Evolutionary conservation across 1,284 basidiomycete genomes (phyloP).

Genomic region (Bjerkandera adusta): DNA sequence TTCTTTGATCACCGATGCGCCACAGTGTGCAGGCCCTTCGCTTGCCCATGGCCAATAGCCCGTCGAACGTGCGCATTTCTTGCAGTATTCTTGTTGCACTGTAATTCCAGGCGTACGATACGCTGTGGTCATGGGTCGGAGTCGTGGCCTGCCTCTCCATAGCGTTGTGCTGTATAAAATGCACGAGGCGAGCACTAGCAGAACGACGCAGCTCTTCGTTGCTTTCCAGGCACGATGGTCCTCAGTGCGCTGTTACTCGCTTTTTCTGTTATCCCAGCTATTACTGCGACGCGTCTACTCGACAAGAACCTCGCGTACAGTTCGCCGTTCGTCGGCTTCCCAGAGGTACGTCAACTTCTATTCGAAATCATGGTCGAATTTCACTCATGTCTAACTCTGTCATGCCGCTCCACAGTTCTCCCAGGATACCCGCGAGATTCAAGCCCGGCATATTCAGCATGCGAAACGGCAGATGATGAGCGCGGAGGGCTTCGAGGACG

Average conservation of each 20-base stretch:
- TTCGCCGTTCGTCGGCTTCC: slow-evolving; percentile 44
- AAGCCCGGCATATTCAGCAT: slow-evolving; percentile 37
- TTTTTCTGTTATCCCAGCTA: slow-evolving; percentile 17
- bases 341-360: slow-evolving; percentile 33
- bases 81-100: not conserved
- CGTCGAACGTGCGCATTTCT: slow-evolving; percentile 1
- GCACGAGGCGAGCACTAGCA: not conserved
- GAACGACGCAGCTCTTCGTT: not conserved
- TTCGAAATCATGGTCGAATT: no score
- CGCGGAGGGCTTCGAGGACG: slow-evolving; percentile 38
- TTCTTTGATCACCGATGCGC: not conserved
- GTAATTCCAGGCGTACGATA: not conserved
- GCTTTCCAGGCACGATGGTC: not conserved
- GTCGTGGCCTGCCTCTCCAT: not conserved
- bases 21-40: not conserved
- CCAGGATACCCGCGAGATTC: slow-evolving; percentile 37
- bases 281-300: slow-evolving; percentile 31
- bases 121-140: not conserved
- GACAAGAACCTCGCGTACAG: slow-evolving; percentile 47
- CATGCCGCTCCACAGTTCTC: slow-evolving; percentile 33
- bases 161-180: not conserved
- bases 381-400: not conserved
- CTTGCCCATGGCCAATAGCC: not conserved
- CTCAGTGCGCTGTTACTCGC: slow-evolving; percentile 4
- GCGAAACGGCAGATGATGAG: slow-evolving; percentile 37